Evolutionary conservation across 768 basidiomycete genomes (phyloP), one percentile per base, ranked within the genome.

Genomic region (Boletus sp.): DNA sequence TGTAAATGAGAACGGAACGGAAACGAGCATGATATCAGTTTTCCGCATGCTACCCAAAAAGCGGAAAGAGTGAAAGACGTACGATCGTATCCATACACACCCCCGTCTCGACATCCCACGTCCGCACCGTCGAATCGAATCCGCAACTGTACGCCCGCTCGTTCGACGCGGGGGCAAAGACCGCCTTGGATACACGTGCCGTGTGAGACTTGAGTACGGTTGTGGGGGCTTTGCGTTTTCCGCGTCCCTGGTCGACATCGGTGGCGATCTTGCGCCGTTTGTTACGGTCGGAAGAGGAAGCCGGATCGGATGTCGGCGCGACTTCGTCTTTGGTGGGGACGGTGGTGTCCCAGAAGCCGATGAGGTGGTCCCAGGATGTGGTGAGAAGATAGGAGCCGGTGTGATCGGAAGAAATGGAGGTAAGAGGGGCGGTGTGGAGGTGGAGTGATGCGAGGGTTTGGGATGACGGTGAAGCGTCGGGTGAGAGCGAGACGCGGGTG

Each of bases 41-140:
- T 49, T 45, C 12, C 24, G 24, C 24, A 24, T 24, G 24, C 11
- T 20, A 52, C n/a, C 17, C 4, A 18, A 20, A 54, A 11, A 5
- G 11, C 29, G 12, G 7, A 48, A 7, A 24, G 14, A 8, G 9
- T 10, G 18, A 17, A 20, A 56, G 35, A 47, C 62, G 52, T 61
- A 92, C 90, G 45, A 90, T 83, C 1, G 89, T 91, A 44, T 80
- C 69, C 0, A 79, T 76, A 57, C 89, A 93, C 6, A 92, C 73
- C 3, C 89, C 92, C 39, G 77, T 80, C 62, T 92, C 89, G 4
- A 88, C 77, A 66, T 97, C 93, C 96, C 96, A 99, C 2, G 80
- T 76, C 24, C 93, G 79, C 6, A 98, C 84, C 0, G 92, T 92
- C 30, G 94, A 96, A 72, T 97, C 95, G 67, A 92, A 92, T 0